Base-by-base conservation (phyloP, 73 alveolate genomes). In the Paramecium octaurelia region DNA sequence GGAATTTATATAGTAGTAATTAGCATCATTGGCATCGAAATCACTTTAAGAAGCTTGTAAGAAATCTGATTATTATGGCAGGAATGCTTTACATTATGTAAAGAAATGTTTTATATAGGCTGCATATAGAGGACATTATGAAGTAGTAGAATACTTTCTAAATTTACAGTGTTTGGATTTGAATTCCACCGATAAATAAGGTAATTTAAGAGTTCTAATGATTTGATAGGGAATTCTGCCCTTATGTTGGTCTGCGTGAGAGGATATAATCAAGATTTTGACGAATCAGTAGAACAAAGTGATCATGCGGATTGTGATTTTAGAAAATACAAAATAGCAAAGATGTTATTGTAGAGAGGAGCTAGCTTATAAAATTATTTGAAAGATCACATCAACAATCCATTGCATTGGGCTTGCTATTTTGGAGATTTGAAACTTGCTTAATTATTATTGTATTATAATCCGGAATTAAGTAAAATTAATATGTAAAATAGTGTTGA, bases 101-200 rank as follows among this genome's bases (percentile, higher is more conserved):
- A 64, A 11, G 20, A 27, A 64, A 31, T 64, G 23, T 18, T 64
- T 64, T 64, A 64, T 64, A 31, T 14, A 64, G 84, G 84, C 84
- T 64, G 84, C 84, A 11, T 64, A 64, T 34, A 64, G 84, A 64
- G 84, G 84, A 27, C 84, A 64, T 64, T 64, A 64, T 7, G 84
- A 64, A 64, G 84, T 64, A 27, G 84, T 64, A 64, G 84, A 64
- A 34, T 64, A 64, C 84, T 64, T 64, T 64, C 84, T 64, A 64
- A 42, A 64, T 64, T 34, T 64, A 64, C 24, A 64, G 6, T 64
- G 84, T 64, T 12, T 64, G 14, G 46, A 64, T 64, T 64, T 64
- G 84, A 64, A 64, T 64, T 64, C 84, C 9, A 64, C 42, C 3
- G 84, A 64, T 34, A 64, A 64, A 31, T 12, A 64, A 34, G 84